phyloP scores from a whole-genome alignment of 345 rosid genomes.

The Anastatica hierochuntica region DNA sequence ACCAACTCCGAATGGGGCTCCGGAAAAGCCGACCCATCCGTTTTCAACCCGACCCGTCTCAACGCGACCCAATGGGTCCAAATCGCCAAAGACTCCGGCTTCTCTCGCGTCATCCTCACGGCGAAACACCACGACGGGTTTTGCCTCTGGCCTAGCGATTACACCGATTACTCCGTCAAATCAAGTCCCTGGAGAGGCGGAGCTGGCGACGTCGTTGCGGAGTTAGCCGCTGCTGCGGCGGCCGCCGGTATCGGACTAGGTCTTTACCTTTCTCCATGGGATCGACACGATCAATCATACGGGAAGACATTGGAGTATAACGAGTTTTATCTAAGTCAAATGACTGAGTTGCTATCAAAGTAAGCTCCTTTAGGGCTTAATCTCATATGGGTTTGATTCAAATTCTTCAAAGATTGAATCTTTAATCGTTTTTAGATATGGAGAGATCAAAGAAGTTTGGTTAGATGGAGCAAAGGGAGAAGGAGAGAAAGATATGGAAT shows the following conservation, averaged over 20 bases:
- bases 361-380: slow-evolving; percentile 25
- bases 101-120: slow-evolving; percentile 63
- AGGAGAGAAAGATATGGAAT: slow-evolving; percentile 69
- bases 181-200: slow-evolving; percentile 60
- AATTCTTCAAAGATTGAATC: background rate
- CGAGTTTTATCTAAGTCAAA: slow-evolving; percentile 78
- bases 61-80: slow-evolving; percentile 79
- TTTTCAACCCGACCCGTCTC: slow-evolving; percentile 56
- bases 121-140: slow-evolving; percentile 98
- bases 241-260: slow-evolving; percentile 54
- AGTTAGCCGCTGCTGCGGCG: slow-evolving; percentile 52
- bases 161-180: slow-evolving; percentile 67
- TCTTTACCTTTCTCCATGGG: slow-evolving; percentile 89
- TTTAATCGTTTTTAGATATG: slow-evolving; percentile 38
- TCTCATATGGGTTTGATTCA: background rate
- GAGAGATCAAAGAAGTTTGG: slow-evolving; percentile 68
- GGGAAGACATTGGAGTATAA: slow-evolving; percentile 81
- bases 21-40: slow-evolving; percentile 53
- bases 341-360: slow-evolving; percentile 79
- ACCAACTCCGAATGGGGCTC: slow-evolving; percentile 86
- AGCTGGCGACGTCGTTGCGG: slow-evolving; percentile 60
- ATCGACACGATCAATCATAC: slow-evolving; percentile 59
- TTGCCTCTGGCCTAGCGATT: slow-evolving; percentile 77
- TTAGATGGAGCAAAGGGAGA: slow-evolving; percentile 86
- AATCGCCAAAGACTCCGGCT: slow-evolving; percentile 61